phyloP scores from a whole-genome alignment of 257 asterid species.

The Euphrasia confusa region DNA sequence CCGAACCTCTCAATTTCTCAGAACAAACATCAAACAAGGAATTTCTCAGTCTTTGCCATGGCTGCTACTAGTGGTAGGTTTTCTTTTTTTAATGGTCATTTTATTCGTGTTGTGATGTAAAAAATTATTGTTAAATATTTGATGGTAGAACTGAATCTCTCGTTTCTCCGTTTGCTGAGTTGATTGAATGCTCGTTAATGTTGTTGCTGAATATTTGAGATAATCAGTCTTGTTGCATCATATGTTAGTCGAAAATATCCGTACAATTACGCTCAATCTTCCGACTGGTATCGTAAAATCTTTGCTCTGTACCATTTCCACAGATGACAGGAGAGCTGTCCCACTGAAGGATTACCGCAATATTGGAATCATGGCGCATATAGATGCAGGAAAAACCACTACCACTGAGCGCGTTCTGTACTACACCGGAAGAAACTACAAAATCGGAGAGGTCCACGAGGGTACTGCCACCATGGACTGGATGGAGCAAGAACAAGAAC shows the following conservation, averaged over 20 bases:
- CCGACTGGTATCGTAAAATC: not conserved
- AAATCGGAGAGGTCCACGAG: conserved; percentile 96
- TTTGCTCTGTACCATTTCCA: conserved; percentile 12
- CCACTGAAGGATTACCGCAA: conserved; percentile 88
- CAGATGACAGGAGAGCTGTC: conserved; percentile 70
- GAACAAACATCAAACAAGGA: conserved; percentile 33
- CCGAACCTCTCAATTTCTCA: conserved; percentile 34
- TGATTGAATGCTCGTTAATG: not conserved
- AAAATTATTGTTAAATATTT: not conserved
- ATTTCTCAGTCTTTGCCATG: conserved; percentile 62
- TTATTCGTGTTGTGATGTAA: not conserved
- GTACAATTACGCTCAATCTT: not conserved
- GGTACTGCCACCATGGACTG: conserved; percentile 99
- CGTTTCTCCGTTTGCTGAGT: not conserved
- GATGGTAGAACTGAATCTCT: not conserved
- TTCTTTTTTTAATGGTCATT: not conserved
- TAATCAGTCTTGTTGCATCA: not conserved
- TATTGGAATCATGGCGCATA: conserved; percentile 97
- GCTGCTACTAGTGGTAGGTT: conserved; percentile 49
- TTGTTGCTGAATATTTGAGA: not conserved
- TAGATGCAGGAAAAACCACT: conserved; percentile 98
- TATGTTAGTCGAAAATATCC: not conserved
- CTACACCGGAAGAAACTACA: conserved; percentile 91
- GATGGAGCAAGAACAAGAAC: conserved; percentile 99
- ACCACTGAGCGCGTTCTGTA: conserved; percentile 81